phyloP scores from a whole-genome alignment of 257 asterid genomes.

The Nicotiana benthamiana region DNA sequence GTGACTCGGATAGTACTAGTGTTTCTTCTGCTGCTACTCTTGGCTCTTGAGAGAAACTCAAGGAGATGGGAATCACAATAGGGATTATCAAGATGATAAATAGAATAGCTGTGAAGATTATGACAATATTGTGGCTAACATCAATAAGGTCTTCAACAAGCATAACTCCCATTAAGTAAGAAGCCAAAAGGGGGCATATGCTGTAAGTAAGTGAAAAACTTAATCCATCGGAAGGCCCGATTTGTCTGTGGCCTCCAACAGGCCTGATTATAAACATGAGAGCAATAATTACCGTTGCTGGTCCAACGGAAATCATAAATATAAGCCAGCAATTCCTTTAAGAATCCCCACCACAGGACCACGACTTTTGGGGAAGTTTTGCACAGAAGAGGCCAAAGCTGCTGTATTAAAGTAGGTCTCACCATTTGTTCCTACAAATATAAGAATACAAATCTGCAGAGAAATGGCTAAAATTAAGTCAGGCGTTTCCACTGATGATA shows the following conservation, averaged over 20 bases:
- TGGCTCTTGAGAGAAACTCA: conserved; percentile 22
- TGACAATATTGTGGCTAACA: conserved; percentile 23
- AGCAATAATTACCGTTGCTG: conserved; percentile 44
- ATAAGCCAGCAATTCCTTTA: conserved; percentile 56
- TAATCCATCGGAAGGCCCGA: conserved; percentile 32
- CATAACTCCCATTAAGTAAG: conserved; percentile 55
- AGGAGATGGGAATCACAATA: conserved; percentile 28
- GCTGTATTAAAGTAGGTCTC: conserved; percentile 63
- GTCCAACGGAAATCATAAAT: conserved; percentile 61
- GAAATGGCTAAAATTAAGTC: background rate
- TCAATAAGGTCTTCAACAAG: conserved; percentile 38
- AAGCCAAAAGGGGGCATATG: conserved; percentile 41
- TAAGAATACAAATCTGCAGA: conserved; percentile 54
- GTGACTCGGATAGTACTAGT: conserved; percentile 24
- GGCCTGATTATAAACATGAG: conserved; percentile 47
- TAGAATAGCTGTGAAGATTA: conserved; percentile 33
- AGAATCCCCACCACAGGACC: conserved; percentile 71
- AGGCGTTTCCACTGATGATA: background rate
- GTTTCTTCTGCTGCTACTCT: conserved; percentile 29
- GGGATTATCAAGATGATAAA: conserved; percentile 36
- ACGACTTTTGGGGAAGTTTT: conserved; percentile 55
- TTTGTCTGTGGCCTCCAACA: conserved; percentile 53
- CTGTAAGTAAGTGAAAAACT: conserved; percentile 35
- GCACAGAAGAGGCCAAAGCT: conserved; percentile 51
- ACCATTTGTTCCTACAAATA: conserved; percentile 58